Evolutionary conservation across 2,329 filamentous ascomycete genomes (phyloP), one percentile per base, ranked within the genome.

Genomic region (Alternaria brassicae): DNA sequence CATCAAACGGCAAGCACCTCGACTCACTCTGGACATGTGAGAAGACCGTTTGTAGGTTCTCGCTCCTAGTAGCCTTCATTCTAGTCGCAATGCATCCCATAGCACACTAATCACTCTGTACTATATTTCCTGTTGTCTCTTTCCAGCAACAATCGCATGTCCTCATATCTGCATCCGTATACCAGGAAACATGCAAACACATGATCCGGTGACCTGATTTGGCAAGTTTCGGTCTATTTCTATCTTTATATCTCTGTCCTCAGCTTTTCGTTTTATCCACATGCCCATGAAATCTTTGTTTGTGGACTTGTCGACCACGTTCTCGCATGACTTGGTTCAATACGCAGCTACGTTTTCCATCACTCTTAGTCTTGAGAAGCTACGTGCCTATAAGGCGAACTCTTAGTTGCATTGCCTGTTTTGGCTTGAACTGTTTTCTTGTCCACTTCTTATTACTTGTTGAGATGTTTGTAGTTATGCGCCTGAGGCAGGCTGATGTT

Each of bases 401-500:
- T 48, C 7, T 10, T n/a, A 10, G 3, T 23, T 34, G 7, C 8
- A 19, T 23, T 32, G 27, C 7, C 17, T 56, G 13, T n/a, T 45
- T 27, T 32, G 2, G 36, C 19, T 15, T 32, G 8, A 34, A 27
- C 23, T 55, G 34, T 45, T 55, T 58, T 17, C 27, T 25, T 39
- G 34, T 7, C 36, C 37, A 48, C 41, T 19, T 36, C n/a, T 34
- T 28, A 37, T 19, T 34, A 44, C 28, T 48, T 36, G 39, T 48
- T 52, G 37, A 47, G 15, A 39, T 54, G 53, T 49, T 44, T 56
- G 27, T 49, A 36, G 52, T 47, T 42, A 15, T 30, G 44, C 53
- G 56, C 58, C 60, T 68, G 57, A 62, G 50, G 54, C 62, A 60
- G 45, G 28, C 58, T 51, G 28, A 51, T 52, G 69, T 71, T 71